These are phyloP conservation scores for Kwoniella europaea DNA, from an alignment of 768 basidiomycete genomes.

Conservation along the genomic window DNA sequence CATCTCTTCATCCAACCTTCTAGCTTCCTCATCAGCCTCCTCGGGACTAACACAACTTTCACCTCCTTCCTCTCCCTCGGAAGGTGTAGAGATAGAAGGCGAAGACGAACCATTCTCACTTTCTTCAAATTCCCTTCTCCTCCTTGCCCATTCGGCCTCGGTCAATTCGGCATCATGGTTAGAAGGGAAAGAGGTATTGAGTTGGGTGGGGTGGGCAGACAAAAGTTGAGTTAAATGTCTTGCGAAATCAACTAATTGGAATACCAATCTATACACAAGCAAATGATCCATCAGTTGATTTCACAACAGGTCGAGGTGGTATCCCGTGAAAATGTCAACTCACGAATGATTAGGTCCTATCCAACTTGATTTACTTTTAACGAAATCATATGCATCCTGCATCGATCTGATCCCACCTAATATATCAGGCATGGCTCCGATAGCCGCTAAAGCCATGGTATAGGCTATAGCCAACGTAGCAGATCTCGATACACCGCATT, in stretches of 20 bases:
- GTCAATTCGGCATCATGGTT: conserved; percentile 26
- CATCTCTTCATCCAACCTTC: conserved; percentile 43
- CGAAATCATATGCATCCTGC: conserved; percentile 57
- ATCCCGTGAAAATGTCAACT: conserved; percentile 19
- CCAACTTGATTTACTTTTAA: conserved; percentile 47
- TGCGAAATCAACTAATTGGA: conserved; percentile 56
- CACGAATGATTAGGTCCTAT: conserved; percentile 57
- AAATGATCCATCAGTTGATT: not conserved
- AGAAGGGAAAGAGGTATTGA: conserved; percentile 37
- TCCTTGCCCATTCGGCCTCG: conserved; percentile 50
- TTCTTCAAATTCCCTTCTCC: conserved; percentile 41
- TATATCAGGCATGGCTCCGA: conserved; percentile 38
- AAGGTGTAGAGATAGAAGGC: not conserved
- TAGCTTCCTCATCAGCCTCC: conserved; percentile 41
- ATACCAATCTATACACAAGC: conserved; percentile 48
- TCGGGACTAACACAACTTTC: conserved; percentile 28
- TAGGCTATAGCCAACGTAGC: conserved; percentile 56
- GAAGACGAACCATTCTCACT: conserved; percentile 13
- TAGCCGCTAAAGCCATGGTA: conserved; percentile 53
- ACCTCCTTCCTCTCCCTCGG: not conserved
- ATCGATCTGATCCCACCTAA: conserved; percentile 48
- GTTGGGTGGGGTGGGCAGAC: conserved; percentile 21
- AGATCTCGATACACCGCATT: conserved; percentile 57
- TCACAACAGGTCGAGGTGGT: not conserved
- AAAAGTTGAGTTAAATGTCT: conserved; percentile 46